Base-by-base conservation (phyloP, 352 stramenopile genomes). In the Phytophthora lateralis region DNA sequence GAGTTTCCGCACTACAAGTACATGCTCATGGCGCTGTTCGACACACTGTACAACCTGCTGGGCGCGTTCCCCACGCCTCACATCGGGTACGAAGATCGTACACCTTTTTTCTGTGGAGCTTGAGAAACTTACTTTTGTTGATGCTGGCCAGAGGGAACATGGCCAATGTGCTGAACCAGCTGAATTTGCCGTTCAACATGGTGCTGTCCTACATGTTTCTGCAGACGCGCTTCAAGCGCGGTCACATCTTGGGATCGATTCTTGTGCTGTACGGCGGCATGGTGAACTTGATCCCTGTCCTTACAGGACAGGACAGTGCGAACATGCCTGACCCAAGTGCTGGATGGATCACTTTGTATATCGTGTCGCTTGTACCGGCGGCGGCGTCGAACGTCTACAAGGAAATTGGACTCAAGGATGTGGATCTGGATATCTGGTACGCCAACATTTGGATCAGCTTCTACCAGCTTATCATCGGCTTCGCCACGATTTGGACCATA, bases 151-250 rank as follows among this genome's bases (percentile, higher is more conserved):
- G 88, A 51, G 85, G 85, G 21, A 94, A 94, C 69, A 69, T 95
- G 61, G 76, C 83, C 21, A 95, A 95, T 60, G 86, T 96, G 43
- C 55, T 96, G 21, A 90, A 85, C 52, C 88, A 96, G 60, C 65
- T 93, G 38, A 92, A 88, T 58, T 69, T 96, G 45, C 88, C 88
- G 63, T 88, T 96, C 66, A 95, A 96, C 69, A 95, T 96, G 85
- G 37, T 88, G 46, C 62, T 94, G 37, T 89, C 85, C 27, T 90
- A 90, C 68, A 64, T 91, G 17, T 88, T 96, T 42, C 63, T 96
- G 14, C 71, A 78, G 27, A 91, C 85, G 46, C 74, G 74, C 21
- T 96, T 94, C 76, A 92, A 92, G 60, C 82, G 85, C 18, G 82
- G 79, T 34, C 88, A 96, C 65, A 86, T 94, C 38, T 71, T 95